Evolutionary conservation across 495 filamentous ascomycete genomes (phyloP).

Genomic region (Trichoderma erinaceum): DNA sequence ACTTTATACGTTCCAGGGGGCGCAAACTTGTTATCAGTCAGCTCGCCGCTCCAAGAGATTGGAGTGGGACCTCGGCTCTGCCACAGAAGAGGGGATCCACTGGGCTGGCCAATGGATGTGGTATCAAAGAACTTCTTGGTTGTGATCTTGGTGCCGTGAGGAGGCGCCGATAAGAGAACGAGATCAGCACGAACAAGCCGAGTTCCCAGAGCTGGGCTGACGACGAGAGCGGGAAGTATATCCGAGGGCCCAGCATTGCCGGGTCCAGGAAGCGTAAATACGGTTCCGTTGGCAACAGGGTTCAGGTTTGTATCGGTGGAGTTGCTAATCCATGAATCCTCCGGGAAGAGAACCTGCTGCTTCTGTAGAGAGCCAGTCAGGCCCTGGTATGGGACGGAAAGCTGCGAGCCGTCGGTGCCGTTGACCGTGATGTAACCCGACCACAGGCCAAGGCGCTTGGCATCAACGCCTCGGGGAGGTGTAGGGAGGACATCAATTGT

Average conservation of each 20-base stretch:
- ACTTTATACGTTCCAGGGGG: conserved; percentile 42
- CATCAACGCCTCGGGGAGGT: conserved; percentile 34
- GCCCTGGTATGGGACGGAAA: conserved; percentile 48
- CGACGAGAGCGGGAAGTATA: conserved; percentile 31
- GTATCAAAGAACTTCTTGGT: conserved; percentile 30
- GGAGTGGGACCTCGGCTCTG: conserved; percentile 33
- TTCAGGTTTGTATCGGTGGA: conserved; percentile 27
- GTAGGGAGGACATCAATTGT: conserved; percentile 37
- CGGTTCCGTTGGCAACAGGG: conserved; percentile 30
- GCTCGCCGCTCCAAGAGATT: conserved; percentile 35
- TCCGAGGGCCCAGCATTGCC: conserved; percentile 20
- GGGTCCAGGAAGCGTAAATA: conserved; percentile 36
- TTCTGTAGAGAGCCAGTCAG: conserved; percentile 40
- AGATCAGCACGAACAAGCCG: conserved; percentile 39
- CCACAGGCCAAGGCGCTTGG: conserved; percentile 43
- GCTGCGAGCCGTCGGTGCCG: conserved; percentile 40
- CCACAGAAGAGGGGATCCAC: conserved; percentile 33
- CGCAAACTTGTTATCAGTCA: conserved; percentile 37
- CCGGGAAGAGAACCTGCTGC: conserved; percentile 33
- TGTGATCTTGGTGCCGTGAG: conserved; percentile 20
- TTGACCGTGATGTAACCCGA: conserved; percentile 48
- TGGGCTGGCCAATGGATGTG: conserved; percentile 31
- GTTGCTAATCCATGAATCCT: conserved; percentile 29
- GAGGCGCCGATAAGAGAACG: conserved; percentile 29
- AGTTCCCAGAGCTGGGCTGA: conserved; percentile 30